A percentile compares a stretch with the other conserved stretches of the same genome.
Evolutionary conservation across 257 asterid genomes (phyloP).

Genomic region (Euphrasia confusa): DNA sequence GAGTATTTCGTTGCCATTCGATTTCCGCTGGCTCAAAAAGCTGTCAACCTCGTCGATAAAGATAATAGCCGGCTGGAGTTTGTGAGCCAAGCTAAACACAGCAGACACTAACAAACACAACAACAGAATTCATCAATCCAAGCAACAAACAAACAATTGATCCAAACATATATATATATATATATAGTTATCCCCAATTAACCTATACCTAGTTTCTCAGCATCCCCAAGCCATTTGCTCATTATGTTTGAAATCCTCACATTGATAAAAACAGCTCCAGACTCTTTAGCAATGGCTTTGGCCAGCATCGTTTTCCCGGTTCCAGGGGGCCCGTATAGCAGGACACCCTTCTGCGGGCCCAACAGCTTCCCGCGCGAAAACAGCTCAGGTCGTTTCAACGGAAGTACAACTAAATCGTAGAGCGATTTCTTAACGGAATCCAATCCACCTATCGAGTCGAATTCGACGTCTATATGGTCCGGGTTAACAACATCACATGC

Average conservation of each 20-base stretch:
- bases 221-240: constrained; percentile 13
- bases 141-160: background rate
- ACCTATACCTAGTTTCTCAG: constrained; percentile 5
- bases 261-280: constrained; percentile 11
- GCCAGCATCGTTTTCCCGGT: constrained; percentile 15
- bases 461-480: constrained; percentile 4
- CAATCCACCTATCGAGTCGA: constrained; percentile 10
- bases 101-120: constrained; percentile 9
- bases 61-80: constrained; percentile 11
- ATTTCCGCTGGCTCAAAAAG: constrained; percentile 13
- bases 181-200: background rate
- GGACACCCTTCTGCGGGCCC: constrained; percentile 5
- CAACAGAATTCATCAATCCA: background rate
- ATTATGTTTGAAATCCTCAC: background rate
- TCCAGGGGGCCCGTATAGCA: constrained; percentile 14
- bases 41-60: constrained; percentile 12
- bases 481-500: constrained; percentile 13
- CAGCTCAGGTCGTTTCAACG: constrained; percentile 4
- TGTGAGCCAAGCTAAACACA: constrained; percentile 14
- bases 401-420: background rate
- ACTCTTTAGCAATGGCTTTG: constrained; percentile 11
- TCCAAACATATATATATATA: background rate
- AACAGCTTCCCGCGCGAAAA: constrained; percentile 9
- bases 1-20: background rate
- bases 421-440: background rate